Base-by-base conservation (phyloP, 2,329 filamentous ascomycete species). In the Gnomoniopsis smithogilvyi region DNA sequence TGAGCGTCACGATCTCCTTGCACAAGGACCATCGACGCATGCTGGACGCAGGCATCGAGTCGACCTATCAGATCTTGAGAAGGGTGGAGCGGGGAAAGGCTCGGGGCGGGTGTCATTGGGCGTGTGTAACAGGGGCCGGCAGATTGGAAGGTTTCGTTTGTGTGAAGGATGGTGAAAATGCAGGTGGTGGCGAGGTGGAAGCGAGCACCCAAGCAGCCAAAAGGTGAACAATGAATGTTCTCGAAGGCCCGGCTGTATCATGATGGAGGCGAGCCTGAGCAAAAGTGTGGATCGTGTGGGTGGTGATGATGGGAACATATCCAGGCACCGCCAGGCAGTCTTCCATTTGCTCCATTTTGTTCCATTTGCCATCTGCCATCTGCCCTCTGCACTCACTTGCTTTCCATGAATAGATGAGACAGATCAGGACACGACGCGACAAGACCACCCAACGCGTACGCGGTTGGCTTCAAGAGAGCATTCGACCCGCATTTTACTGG, bases 31-130 rank as follows among this genome's bases (percentile, higher is more conserved):
- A 56, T 55, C 52, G 57, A 43, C 52, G 36, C 55, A 53, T 19
- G 17, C 24, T 30, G 36, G 47, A 46, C 22, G 45, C 36, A 36
- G 6, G 15, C 14, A 26, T 34, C 15, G 12, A 34, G 30, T 48
- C 15, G 46, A 24, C 51, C 43, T 48, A 48, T 54, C 51, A 55
- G 22, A 21, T 4, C 19, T 45, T 54, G 34, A 26, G 26, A 52
- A 57, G 24, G 50, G 59, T 51, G 59, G 54, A 54, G 51, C 54
- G 59, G 59, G 59, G 54, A 61, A 55, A 49, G 51, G 10, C 46
- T 15, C 34, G 51, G 38, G 38, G 41, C 48, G 38, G n/a, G 47
- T 51, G 38, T 41, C 56, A 58, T 61, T 61, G 55, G 59, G 14
- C 22, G 38, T 41, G 46, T 51, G 59, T 50, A 52, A 60, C 58